Evolutionary conservation across 805 yeast genomes (phyloP).

Genomic region (Schwanniomyces polymorphus): DNA sequence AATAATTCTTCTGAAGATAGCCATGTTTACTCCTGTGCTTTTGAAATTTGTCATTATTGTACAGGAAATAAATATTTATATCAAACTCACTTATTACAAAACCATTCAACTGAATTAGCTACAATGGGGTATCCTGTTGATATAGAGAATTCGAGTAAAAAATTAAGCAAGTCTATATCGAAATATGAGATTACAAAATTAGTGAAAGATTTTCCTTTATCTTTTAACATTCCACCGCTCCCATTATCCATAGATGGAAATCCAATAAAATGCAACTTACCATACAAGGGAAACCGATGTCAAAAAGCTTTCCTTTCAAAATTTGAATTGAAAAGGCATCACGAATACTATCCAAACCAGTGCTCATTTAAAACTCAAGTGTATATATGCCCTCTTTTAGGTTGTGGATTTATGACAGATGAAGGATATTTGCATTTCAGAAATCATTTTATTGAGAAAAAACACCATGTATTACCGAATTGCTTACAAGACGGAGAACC

Average conservation of each 20-base stretch:
- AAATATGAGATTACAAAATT: slow-evolving; percentile 1
- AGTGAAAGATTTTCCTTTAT: slow-evolving; percentile 19
- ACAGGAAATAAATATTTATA: slow-evolving; percentile 27
- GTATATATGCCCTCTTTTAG: slow-evolving; percentile 36
- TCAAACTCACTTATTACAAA: slow-evolving; percentile 22
- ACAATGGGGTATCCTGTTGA: slow-evolving; percentile 26
- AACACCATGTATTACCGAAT: slow-evolving; percentile 14
- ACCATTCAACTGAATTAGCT: slow-evolving; percentile 16
- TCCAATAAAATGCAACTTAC: slow-evolving; percentile 14
- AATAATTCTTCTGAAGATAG: neutral
- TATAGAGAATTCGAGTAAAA: neutral
- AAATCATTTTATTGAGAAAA: slow-evolving; percentile 20
- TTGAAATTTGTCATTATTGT: slow-evolving; percentile 23
- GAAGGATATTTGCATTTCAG: slow-evolving; percentile 30
- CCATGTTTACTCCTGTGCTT: slow-evolving; percentile 21
- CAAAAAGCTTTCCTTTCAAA: slow-evolving; percentile 13
- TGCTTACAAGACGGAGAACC: neutral
- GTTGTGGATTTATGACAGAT: slow-evolving; percentile 40
- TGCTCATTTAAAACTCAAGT: slow-evolving; percentile 34
- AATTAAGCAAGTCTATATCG: neutral
- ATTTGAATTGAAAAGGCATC: slow-evolving; percentile 18
- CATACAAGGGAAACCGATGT: slow-evolving; percentile 11
- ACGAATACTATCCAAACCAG: slow-evolving; percentile 8
- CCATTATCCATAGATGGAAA: slow-evolving; percentile 18
- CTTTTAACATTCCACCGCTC: slow-evolving; percentile 19